These are phyloP conservation scores for Torulaspora quercuum DNA, from an alignment of 805 yeast species.

Conservation along the genomic window DNA sequence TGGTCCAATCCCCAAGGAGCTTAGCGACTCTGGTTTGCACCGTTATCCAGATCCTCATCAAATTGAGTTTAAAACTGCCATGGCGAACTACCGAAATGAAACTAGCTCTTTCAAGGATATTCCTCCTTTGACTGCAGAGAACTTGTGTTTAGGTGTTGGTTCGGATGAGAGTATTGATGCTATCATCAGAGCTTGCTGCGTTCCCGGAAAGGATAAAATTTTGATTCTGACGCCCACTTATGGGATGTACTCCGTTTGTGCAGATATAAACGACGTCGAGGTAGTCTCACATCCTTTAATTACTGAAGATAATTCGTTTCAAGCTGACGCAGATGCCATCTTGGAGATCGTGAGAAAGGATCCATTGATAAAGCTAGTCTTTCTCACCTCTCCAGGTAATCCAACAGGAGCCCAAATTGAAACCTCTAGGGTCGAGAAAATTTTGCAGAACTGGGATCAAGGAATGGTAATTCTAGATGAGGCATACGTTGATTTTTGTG, in stretches of 20 bases:
- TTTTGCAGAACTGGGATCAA: conserved; percentile 55
- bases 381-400: conserved; percentile 93
- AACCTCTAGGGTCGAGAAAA: conserved; percentile 44
- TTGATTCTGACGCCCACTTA: conserved; percentile 92
- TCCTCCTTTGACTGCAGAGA: conserved; percentile 50
- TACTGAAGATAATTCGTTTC: conserved; percentile 55
- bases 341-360: conserved; percentile 53
- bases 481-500: conserved; percentile 89
- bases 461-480: conserved; percentile 88
- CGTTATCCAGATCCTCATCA: conserved; percentile 99
- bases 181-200: conserved; percentile 76
- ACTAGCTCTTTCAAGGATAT: conserved; percentile 24
- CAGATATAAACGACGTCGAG: conserved; percentile 82
- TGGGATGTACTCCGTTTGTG: conserved; percentile 94
- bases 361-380: conserved; percentile 64
- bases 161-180: conserved; percentile 95
- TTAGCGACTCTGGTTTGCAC: conserved; percentile 62
- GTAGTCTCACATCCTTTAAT: conserved; percentile 67
- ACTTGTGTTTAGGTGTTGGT: conserved; percentile 92
- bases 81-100: conserved; percentile 67
- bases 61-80: conserved; percentile 61
- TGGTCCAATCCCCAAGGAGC: conserved; percentile 67
- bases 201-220: conserved; percentile 78
- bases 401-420: conserved; percentile 77
- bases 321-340: conserved; percentile 56